Percentiles rank a stretch among this genome's conserved stretches.
These are phyloP conservation scores for Bauhinia variegata DNA, from an alignment of 306 rosid species.

Conservation along the genomic window DNA sequence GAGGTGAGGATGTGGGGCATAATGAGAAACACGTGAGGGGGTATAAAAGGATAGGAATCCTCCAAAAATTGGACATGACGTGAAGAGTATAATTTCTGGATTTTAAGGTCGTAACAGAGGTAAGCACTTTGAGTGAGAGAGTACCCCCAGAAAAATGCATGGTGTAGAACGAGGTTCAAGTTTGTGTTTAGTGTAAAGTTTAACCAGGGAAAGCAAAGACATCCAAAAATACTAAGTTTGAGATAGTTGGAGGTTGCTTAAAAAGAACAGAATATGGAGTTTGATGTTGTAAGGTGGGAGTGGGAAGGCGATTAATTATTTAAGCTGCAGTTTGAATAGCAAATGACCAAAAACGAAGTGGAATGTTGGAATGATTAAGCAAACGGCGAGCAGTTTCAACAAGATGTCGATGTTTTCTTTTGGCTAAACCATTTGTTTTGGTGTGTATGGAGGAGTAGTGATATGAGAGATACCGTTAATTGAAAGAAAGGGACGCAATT, in stretches of 20 bases:
- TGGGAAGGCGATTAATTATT: background rate
- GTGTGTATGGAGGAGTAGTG: background rate
- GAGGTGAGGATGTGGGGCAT: no score
- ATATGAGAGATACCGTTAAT: background rate
- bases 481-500: no score
- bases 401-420: background rate
- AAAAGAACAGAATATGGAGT: background rate
- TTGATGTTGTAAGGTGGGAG: background rate
- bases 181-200: background rate
- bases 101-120: no score
- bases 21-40: no score
- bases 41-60: no score
- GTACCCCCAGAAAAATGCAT: no score
- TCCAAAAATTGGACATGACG: no score
- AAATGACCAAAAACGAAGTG: background rate
- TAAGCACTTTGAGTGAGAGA: no score
- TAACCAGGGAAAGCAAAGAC: background rate
- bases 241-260: background rate
- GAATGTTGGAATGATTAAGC: background rate
- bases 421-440: background rate
- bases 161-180: background rate
- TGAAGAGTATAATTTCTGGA: no score
- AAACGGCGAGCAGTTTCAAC: background rate
- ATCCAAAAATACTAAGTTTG: background rate
- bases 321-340: background rate